Conservation (phyloP, 345 rosid genomes). For the Trapa incisa region DNA sequence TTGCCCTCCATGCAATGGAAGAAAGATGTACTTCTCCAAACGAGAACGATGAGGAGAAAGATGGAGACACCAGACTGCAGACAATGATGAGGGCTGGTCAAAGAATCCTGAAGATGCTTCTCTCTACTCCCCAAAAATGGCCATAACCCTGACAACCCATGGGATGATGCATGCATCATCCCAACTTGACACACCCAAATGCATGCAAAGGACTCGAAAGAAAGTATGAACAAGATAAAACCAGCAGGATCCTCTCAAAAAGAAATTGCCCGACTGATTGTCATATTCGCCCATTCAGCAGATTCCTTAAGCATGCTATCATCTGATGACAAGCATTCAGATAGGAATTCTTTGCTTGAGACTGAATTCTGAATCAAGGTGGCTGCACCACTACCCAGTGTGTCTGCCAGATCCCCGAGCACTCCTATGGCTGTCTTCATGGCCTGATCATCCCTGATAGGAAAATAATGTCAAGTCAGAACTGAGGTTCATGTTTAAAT, state of each 20-base stretch:
- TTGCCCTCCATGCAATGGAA: slow-evolving; percentile 11
- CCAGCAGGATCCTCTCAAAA: slow-evolving; percentile 26
- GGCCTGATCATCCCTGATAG: slow-evolving; percentile 40
- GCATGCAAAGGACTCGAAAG: slow-evolving; percentile 25
- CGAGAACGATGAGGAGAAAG: slow-evolving; percentile 9
- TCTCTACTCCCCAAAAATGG: slow-evolving; percentile 22
- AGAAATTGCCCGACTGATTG: slow-evolving; percentile 40
- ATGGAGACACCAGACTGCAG: slow-evolving; percentile 9
- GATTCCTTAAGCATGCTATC: slow-evolving; percentile 53
- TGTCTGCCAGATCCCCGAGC: slow-evolving; percentile 50
- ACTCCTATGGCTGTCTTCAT: slow-evolving; percentile 46
- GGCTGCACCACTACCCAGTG: slow-evolving; percentile 40
- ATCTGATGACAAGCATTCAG: slow-evolving; percentile 42
- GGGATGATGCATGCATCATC: slow-evolving; percentile 30
- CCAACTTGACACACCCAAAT: slow-evolving; percentile 39
- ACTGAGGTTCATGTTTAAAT: background rate
- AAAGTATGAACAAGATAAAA: slow-evolving; percentile 21
- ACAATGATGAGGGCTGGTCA: slow-evolving; percentile 3
- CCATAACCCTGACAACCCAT: slow-evolving; percentile 27
- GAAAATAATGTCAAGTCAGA: background rate
- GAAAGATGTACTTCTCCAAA: slow-evolving; percentile 4
- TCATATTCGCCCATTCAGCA: slow-evolving; percentile 57
- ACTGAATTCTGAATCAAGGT: slow-evolving; percentile 46
- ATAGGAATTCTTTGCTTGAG: slow-evolving; percentile 38
- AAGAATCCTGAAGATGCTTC: slow-evolving; percentile 1